A percentile compares a stretch with the other conserved stretches of the same genome.
Evolutionary conservation across 805 yeast genomes (phyloP).

Genomic region (Metschnikowia chrysomelidarum): DNA sequence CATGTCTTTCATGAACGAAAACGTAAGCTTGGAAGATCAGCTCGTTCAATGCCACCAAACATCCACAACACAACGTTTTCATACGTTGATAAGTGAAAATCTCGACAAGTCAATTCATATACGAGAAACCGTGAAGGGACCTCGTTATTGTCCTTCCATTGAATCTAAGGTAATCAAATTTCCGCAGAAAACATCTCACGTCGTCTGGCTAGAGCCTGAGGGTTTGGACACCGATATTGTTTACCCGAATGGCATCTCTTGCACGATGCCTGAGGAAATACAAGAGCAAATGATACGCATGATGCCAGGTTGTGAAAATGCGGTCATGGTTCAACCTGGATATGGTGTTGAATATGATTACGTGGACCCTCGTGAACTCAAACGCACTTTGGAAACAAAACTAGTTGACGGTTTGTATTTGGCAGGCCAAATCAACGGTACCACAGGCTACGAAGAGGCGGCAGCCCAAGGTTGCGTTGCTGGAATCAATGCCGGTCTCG

Average conservation of each 20-base stretch:
- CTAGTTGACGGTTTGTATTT: constrained; percentile 71
- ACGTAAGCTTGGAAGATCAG: constrained; percentile 53
- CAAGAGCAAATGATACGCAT: constrained; percentile 71
- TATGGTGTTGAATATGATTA: constrained; percentile 99
- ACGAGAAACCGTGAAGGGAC: constrained; percentile 91
- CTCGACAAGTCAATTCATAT: constrained; percentile 86
- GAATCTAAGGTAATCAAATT: constrained; percentile 86
- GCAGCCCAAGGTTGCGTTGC: constrained; percentile 96
- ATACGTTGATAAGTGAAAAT: constrained; percentile 64
- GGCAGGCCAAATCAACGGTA: constrained; percentile 98
- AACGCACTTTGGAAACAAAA: constrained; percentile 77
- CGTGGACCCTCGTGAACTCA: constrained; percentile 87
- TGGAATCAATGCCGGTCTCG: constrained; percentile 89
- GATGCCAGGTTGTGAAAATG: constrained; percentile 88
- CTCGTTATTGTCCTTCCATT: constrained; percentile 95
- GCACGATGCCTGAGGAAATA: constrained; percentile 94
- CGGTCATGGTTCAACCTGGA: constrained; percentile 88
- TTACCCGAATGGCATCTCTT: constrained; percentile 94
- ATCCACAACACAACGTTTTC: constrained; percentile 71
- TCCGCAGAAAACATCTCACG: constrained; percentile 70
- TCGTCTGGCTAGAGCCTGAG: constrained; percentile 96
- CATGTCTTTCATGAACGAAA: constrained; percentile 79
- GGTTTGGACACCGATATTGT: constrained; percentile 84
- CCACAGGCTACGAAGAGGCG: constrained; percentile 99
- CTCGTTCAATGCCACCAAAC: constrained; percentile 78